These are phyloP conservation scores for Metarhizium rileyi DNA, from an alignment of 2,329 filamentous ascomycete genomes.

Conservation along the genomic window DNA sequence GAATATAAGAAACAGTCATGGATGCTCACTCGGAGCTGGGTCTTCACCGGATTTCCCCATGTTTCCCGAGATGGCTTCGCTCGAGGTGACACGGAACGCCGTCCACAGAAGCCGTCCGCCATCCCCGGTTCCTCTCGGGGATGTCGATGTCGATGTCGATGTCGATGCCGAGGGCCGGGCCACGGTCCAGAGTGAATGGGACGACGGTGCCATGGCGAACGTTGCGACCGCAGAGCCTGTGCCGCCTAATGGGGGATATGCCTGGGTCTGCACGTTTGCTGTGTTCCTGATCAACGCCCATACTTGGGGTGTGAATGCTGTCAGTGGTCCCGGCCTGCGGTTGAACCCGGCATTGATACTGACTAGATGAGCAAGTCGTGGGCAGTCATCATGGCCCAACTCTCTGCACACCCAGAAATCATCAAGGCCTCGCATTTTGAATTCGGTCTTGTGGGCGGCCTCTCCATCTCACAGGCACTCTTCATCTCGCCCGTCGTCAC, in stretches of 20 bases:
- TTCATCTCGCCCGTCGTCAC: slow-evolving; percentile 30
- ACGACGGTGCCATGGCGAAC: not conserved
- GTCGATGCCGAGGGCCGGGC: not conserved
- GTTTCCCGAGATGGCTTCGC: not conserved
- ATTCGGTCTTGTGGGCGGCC: slow-evolving; percentile 50
- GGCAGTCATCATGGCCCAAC: slow-evolving; percentile 48
- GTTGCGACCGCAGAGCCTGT: not conserved
- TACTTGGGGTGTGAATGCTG: slow-evolving; percentile 30
- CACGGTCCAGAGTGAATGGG: not conserved
- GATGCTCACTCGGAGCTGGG: not conserved
- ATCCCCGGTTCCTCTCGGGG: not conserved
- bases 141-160: not conserved
- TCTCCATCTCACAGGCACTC: slow-evolving; percentile 37
- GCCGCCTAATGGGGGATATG: slow-evolving; percentile 41
- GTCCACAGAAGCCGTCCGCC: not conserved
- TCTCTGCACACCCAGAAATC: slow-evolving; percentile 40
- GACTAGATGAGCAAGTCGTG: slow-evolving; percentile 27
- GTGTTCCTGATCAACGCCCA: slow-evolving; percentile 25
- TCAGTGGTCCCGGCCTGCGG: slow-evolving; percentile 12
- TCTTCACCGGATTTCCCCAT: not conserved
- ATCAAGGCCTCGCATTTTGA: slow-evolving; percentile 41
- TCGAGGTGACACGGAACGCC: not conserved
- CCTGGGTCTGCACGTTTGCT: slow-evolving; percentile 24
- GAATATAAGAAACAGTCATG: not conserved
- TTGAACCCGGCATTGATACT: not conserved